A percentile compares a stretch with the other conserved stretches of the same genome.
Conservation (phyloP, 1,139 yeast genomes). For the Hyphopichia khmerensis region DNA sequence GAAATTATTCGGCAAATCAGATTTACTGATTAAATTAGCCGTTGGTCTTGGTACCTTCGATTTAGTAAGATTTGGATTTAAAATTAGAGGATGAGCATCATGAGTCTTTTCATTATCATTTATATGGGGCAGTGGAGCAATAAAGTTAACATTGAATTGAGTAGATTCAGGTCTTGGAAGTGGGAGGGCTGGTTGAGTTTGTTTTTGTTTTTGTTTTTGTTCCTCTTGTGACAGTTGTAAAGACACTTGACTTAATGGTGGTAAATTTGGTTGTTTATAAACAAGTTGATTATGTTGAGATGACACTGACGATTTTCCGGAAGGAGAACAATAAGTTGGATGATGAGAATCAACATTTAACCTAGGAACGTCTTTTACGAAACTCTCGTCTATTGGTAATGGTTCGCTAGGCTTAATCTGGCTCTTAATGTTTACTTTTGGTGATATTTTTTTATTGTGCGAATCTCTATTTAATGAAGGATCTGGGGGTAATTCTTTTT, state of each 20-base stretch:
- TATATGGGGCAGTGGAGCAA: slow-evolving; percentile 3
- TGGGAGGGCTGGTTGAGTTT: background rate
- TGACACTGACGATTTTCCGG: background rate
- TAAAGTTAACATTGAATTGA: background rate
- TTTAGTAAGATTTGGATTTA: slow-evolving; percentile 1
- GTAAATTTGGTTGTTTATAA: background rate
- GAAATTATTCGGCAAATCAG: background rate
- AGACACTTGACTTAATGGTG: background rate
- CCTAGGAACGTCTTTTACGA: slow-evolving; percentile 1
- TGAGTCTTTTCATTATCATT: background rate
- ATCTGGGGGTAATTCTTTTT: slow-evolving; percentile 12
- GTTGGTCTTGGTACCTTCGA: slow-evolving; percentile 1
- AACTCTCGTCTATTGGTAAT: slow-evolving; percentile 1
- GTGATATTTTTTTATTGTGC: too few species aligned
- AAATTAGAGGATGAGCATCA: slow-evolving; percentile 1
- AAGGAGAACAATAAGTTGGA: background rate
- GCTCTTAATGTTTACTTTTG: background rate
- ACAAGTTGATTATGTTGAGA: background rate
- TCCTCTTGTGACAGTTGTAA: background rate
- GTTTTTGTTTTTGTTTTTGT: background rate
- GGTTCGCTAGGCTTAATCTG: background rate
- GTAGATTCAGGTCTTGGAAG: background rate
- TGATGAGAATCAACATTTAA: slow-evolving; percentile 1
- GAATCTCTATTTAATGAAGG: background rate
- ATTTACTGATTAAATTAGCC: slow-evolving; percentile 1